Conservation (phyloP, 2,329 filamentous ascomycete genomes). For the Exophiala bonariae region DNA sequence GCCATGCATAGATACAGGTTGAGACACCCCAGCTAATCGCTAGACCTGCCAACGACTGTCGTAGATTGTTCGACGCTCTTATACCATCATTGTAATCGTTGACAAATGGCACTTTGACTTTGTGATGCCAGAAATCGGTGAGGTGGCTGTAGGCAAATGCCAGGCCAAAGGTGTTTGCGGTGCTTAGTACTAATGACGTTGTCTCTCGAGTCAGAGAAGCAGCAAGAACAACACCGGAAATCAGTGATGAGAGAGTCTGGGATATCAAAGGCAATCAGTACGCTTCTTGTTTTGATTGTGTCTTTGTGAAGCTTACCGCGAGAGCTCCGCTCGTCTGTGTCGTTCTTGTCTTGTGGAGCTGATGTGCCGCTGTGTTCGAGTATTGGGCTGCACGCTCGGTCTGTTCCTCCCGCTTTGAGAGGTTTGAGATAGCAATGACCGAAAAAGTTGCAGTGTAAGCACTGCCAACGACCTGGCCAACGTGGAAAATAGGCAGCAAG, state of each 20-base stretch:
- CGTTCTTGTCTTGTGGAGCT: conserved; percentile 24
- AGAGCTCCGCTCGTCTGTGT: conserved; percentile 21
- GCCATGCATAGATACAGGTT: conserved; percentile 15
- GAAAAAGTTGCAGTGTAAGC: conserved; percentile 16
- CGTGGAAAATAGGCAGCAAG: conserved; percentile 17
- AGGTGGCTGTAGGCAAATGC: conserved; percentile 18
- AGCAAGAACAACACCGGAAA: not conserved
- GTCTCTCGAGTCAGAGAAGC: not conserved
- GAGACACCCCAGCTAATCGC: conserved; percentile 11
- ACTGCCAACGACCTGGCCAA: conserved; percentile 14
- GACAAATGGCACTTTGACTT: conserved; percentile 19
- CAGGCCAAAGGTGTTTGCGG: conserved; percentile 11
- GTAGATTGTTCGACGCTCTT: conserved; percentile 15
- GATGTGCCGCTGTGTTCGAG: conserved; percentile 16
- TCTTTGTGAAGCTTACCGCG: too few species aligned
- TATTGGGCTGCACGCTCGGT: conserved; percentile 20
- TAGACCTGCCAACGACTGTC: conserved; percentile 11
- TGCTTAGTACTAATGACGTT: conserved; percentile 16
- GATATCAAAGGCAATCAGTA: too few species aligned
- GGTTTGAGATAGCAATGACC: conserved; percentile 22
- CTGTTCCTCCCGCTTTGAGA: conserved; percentile 19
- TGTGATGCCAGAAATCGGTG: conserved; percentile 19
- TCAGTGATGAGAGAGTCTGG: not conserved
- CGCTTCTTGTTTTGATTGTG: too few species aligned
- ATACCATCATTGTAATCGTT: conserved; percentile 21